These are phyloP conservation scores for Skeletonema potamos DNA, from an alignment of 108 stramenopile species.

Conservation along the genomic window DNA sequence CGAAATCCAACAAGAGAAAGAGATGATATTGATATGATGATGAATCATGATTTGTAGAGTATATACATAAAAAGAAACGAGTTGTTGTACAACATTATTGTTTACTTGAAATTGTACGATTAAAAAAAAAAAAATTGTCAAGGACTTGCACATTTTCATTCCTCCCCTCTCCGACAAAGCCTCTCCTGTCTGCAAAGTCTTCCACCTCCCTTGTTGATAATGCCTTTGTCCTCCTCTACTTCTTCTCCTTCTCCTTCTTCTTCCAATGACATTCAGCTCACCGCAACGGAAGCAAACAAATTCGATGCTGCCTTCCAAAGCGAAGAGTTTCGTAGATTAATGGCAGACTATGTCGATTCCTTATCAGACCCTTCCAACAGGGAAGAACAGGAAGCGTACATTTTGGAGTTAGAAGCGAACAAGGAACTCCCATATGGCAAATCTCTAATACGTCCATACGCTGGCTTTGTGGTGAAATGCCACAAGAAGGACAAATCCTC, in stretches of 20 bases:
- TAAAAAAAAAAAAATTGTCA: no score
- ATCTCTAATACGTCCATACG: conserved; percentile 40
- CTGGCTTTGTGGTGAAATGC: conserved; percentile 57
- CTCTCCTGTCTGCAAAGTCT: no score
- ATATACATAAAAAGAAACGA: no score
- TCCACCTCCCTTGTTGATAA: no score
- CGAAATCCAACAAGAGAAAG: not conserved
- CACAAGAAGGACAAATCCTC: conserved; percentile 11
- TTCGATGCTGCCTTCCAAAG: conserved; percentile 52
- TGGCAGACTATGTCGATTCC: conserved; percentile 62
- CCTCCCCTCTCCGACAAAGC: no score
- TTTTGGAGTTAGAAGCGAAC: conserved; percentile 44
- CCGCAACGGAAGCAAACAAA: conserved; percentile 31
- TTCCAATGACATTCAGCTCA: conserved; percentile 16
- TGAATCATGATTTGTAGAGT: no score
- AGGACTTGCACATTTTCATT: no score
- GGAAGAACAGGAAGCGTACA: conserved; percentile 64
- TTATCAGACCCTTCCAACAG: conserved; percentile 58
- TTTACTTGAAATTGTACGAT: no score
- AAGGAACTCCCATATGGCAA: conserved; percentile 58
- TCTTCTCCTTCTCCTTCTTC: not conserved
- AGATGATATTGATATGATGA: not conserved
- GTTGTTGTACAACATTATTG: no score
- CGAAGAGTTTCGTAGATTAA: conserved; percentile 54
- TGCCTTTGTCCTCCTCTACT: no score